Evolutionary conservation across 2,329 filamentous ascomycete species (phyloP), one percentile per base, ranked within the genome.

Genomic region (Pseudocercospora pini-densiflorae): DNA sequence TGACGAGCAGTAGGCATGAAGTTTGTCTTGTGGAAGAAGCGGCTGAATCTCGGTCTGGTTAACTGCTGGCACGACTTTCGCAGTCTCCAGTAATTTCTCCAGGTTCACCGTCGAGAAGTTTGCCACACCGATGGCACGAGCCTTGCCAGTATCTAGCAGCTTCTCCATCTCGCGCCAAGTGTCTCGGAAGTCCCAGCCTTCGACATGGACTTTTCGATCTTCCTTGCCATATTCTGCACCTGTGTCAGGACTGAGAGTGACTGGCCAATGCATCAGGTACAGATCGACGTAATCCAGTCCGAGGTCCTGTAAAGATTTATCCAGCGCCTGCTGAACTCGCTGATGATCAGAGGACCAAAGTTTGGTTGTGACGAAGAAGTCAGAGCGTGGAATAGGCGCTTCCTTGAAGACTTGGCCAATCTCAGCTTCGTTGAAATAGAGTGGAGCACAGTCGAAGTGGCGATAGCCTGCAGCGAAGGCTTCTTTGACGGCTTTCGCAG

Each of bases 131-230:
- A 84, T 83, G 27, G 81, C 81, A 73, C 81, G 82, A 55, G 79
- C 78, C 71, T 83, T 83, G 45, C 80, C 78, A 19, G 79, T 79
- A 75, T 79, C 73, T 60, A 78, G 75, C 47, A 92, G 81, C 67
- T 84, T 85, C 82, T 92, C 90, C 85, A 93, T 89, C 77, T 86
- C 86, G 80, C 89, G 89, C 91, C 91, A 96, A 54, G 90, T 92
- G 67, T 91, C 85, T 77, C 94, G 90, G 73, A 88, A 63, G 24
- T 63, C 61, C 64, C 61, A 64, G 24, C 61, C 61, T 51, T 63
- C 24, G 16, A 66, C 55, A 19, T 68, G 63, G 3, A 40, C 45
- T 24, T 64, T 69, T 7, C 65, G 60, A 33, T 64, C 66, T 47
- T 65, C 49, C 21, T 59, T 54, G 8, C 63, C 60, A 12, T 62